phyloP scores from a whole-genome alignment of 768 basidiomycete genomes.

The Lentinula edodes region DNA sequence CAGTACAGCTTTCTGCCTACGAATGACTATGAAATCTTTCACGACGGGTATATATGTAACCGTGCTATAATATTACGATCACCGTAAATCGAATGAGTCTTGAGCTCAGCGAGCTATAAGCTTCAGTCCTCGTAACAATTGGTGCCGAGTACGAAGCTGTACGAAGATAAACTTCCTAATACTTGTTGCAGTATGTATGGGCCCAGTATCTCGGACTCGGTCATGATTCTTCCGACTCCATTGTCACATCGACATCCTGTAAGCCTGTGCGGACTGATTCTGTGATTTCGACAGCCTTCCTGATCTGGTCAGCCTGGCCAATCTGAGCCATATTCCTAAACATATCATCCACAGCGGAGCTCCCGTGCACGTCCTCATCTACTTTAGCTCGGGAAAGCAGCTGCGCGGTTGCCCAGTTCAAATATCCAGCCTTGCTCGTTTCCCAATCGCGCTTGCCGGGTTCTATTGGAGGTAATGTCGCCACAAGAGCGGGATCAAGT shows the following conservation, averaged over 20 bases:
- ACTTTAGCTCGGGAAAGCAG: slow-evolving; percentile 31
- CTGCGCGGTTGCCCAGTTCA: slow-evolving; percentile 69
- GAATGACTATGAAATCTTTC: too few relatives aligned
- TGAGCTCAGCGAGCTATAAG: too few relatives aligned
- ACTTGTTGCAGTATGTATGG: too few relatives aligned
- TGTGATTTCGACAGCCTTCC: slow-evolving; percentile 20
- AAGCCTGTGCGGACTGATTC: slow-evolving; percentile 8
- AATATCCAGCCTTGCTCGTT: slow-evolving; percentile 65
- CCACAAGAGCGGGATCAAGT: slow-evolving; percentile 30
- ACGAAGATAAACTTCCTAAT: too few relatives aligned
- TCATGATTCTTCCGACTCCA: slow-evolving; percentile 2
- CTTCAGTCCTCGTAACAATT: too few relatives aligned
- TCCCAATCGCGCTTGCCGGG: slow-evolving; percentile 78
- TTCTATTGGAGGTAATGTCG: slow-evolving; percentile 34
- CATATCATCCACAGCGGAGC: slow-evolving; percentile 9
- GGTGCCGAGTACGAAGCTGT: too few relatives aligned
- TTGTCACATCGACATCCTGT: slow-evolving; percentile 1
- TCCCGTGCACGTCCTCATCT: slow-evolving; percentile 18
- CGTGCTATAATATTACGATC: too few relatives aligned
- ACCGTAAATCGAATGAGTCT: too few relatives aligned
- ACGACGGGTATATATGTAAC: too few relatives aligned
- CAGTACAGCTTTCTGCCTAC: too few relatives aligned
- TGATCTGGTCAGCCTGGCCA: slow-evolving; percentile 21
- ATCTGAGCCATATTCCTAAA: slow-evolving; percentile 14
- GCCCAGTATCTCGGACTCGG: too few relatives aligned